Base-by-base conservation (phyloP, 2,329 filamentous ascomycete species). In the Hyphodiscus sp. region DNA sequence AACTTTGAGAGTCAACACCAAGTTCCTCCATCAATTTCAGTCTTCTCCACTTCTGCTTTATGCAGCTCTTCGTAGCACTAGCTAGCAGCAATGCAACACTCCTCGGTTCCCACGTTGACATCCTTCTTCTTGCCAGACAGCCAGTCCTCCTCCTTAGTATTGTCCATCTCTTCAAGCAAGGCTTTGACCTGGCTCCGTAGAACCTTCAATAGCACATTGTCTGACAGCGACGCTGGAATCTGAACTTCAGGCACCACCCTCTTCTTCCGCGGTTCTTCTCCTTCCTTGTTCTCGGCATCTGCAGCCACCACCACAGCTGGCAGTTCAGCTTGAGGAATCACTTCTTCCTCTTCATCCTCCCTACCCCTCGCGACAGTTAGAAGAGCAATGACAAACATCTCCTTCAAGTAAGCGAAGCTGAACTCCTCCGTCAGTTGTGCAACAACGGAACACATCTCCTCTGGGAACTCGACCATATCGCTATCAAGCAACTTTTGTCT, bases 381-480 rank as follows among this genome's bases (percentile, higher is more conserved):
- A 45, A 87, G 65, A 2, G 79, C 74, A 1, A 82, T 80, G 1
- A 87, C 79, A 65, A 87, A 87, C 0, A 81, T 79, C 65, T 87
- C 84, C 64, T 87, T 83, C 65, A 87, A 76, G 63, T 87, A 87
- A 0, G 83, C 84, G 63, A 87, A 87, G 59, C 81, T 85, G 66
- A 87, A 87, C 7, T 75, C 76, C 41, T 80, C 70, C 0, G 82
- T 86, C 56, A 85, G 80, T 8, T 73, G 72, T 2, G 82, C 82
- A 53, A 86, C 77, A 16, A 79, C 75, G 0, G 65, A 59, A 65
- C 78, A 80, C 1, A 87, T 70, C 53, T 73, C 71, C 62, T 82
- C 75, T 0, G 81, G 80, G 59, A 86, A 86, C 6, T 80, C 76
- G 26, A 87, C 72, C 13, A 76, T 71, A 46, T 77, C 70, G 65